Evolutionary conservation across 257 asterid genomes (phyloP), one percentile per base, ranked within the genome.

Genomic region (Salvia splendens): DNA sequence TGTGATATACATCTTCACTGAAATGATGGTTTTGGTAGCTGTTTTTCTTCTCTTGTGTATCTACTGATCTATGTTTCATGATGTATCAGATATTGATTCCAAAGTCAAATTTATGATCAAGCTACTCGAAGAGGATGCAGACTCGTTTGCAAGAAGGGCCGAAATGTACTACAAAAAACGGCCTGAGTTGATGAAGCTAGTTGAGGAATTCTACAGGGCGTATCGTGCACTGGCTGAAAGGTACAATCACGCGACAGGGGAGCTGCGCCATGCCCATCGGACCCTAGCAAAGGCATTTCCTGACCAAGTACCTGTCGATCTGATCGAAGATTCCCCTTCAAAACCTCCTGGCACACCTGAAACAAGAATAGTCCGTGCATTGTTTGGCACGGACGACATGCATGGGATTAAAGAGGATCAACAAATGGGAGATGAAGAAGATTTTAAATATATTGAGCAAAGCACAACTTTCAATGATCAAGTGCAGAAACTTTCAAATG

Each of bases 41-140:
- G 9, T 45, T 41, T 20, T 38, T 8, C 51, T 61, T 17, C 36
- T 61, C 30, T 12, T 24, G 2, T 45, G 4, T n/a, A 20, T 24
- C 9, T 6, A 62, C n/a, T 28, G 60, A 24, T 62, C 28, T 9
- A 24, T 32, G 2, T 51, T 11, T 11, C 14, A 6, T 65, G 43
- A n/a, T 73, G 61, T 32, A 15, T 71, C 95, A 92, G 98, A 92
- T 74, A 92, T 89, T 85, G 98, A 91, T 71, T 79, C 82, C 38
- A 89, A 89, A 74, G 97, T 89, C 54, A 89, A 92, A 70, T 79
- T 87, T 4, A 89, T 89, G 97, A 87, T 92, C 87, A 92, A 92
- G 89, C 83, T 92, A 16, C 90, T 92, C 2, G 98, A 92, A 81
- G 98, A 92, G 78, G 97, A 92, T 70, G 98, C 97, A 0, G 98